Conservation (phyloP, 768 basidiomycete species). For the Boletus reticulatus region DNA sequence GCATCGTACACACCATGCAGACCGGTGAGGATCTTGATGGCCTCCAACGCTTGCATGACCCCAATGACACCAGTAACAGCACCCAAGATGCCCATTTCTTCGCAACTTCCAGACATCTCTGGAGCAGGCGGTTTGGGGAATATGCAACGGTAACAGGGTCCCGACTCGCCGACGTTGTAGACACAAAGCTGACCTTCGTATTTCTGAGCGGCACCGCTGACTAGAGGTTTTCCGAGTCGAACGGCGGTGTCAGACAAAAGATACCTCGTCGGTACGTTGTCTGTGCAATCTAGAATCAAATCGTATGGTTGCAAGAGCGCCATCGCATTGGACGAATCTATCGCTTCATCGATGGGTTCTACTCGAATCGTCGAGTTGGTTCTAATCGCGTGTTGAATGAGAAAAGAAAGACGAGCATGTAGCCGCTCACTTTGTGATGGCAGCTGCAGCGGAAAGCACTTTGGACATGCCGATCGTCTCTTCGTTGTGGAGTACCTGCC, state of each 20-base stretch:
- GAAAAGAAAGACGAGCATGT: not conserved
- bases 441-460: constrained; percentile 73
- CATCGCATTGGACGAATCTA: constrained; percentile 65
- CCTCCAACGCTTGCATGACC: constrained; percentile 84
- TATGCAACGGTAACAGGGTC: constrained; percentile 93
- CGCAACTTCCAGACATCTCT: constrained; percentile 71
- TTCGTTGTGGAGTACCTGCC: constrained; percentile 88
- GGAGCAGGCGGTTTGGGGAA: constrained; percentile 79
- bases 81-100: constrained; percentile 86
- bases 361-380: constrained; percentile 71
- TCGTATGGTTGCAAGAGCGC: constrained; percentile 60
- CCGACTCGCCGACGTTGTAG: constrained; percentile 64
- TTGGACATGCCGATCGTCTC: constrained; percentile 72
- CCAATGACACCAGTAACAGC: constrained; percentile 89
- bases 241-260: constrained; percentile 87
- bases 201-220: constrained; percentile 90
- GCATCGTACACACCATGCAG: constrained; percentile 49
- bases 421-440: constrained; percentile 56
- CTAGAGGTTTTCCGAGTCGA: constrained; percentile 71
- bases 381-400: constrained; percentile 39
- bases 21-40: constrained; percentile 75
- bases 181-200: constrained; percentile 79
- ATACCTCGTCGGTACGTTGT: constrained; percentile 90
- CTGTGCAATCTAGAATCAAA: constrained; percentile 90
- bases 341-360: constrained; percentile 49